phyloP scores from a whole-genome alignment of 106 monocot species.

The Apostasia ramifera region DNA sequence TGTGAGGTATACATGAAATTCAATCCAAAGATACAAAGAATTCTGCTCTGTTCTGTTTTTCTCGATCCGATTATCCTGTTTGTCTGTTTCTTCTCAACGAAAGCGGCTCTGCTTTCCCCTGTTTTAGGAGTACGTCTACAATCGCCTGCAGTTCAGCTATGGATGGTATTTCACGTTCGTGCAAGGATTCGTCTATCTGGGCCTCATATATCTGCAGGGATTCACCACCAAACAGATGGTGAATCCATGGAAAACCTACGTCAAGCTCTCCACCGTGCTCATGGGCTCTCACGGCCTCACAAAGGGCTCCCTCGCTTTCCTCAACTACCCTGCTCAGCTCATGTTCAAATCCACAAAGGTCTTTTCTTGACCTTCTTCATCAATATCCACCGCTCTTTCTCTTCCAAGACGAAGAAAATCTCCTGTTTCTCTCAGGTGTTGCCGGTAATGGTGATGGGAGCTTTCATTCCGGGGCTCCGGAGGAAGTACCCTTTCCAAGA shows the following conservation, averaged over 20 bases:
- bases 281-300: conserved; percentile 95
- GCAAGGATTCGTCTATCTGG: conserved; percentile 85
- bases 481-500: conserved; percentile 82
- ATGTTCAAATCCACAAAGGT: conserved; percentile 99
- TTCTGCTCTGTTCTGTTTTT: background rate
- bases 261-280: conserved; percentile 76
- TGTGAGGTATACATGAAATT: conserved; percentile 54
- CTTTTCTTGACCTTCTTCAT: background rate
- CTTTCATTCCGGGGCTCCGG: conserved; percentile 85
- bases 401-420: too few species aligned
- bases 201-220: conserved; percentile 60
- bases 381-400: too few species aligned
- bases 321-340: conserved; percentile 93
- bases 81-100: background rate
- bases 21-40: background rate
- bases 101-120: background rate
- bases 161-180: conserved; percentile 99
- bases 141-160: conserved; percentile 83
- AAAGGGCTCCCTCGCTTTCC: conserved; percentile 87
- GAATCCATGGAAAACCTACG: conserved; percentile 86
- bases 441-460: conserved; percentile 96
- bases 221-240: conserved; percentile 85
- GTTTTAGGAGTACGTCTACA: conserved; percentile 95
- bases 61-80: background rate
- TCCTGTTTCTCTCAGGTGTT: conserved; percentile 40